Base-by-base conservation (phyloP, 1,284 basidiomycete genomes). In the Naganishia sp. region DNA sequence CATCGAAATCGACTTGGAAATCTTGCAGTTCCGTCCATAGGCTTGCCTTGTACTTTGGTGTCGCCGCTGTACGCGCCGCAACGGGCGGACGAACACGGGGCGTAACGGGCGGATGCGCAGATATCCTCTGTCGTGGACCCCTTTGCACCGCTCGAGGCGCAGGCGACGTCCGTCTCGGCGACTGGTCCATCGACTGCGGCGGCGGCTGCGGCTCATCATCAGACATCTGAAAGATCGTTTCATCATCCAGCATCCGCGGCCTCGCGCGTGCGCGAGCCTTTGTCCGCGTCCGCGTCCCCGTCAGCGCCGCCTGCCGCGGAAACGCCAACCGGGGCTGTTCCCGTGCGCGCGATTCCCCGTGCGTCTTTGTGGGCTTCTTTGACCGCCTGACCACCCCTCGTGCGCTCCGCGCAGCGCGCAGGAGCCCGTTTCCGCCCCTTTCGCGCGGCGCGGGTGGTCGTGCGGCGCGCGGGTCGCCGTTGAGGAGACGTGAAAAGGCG, bases 1-100 rank as follows among this genome's bases (percentile, higher is more conserved):
- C 76, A 18, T 74, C 75, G 63, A 79, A 80, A 64, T 79, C 77
- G 54, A 78, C 68, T 2, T 77, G 75, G 57, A 78, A 78, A 18
- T 72, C 70, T 28, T 78, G 77, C 52, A 79, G 73, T 55, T 78
- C 76, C 5, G 74, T 75, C 79, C 79, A 80, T 11, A 78, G 78
- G 50, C 75, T 66, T 18, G 60, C 60, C 16, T 53, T 63, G 10
- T 54, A 33, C n/a, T 48, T 48, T 28, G 28, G 31, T 2, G 50
- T 43, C 25, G 52, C 23, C 18, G 33, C 13, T n/a, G 33, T 5
- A 31, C 28, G 36, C 13, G 36, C 13, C 7, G 36, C 36, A 25
- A 18, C 11, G 10, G 28, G 13, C 21, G 23, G 43, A 36, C 13
- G 57, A 13, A n/a, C 57, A 33, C 57, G 45, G 11, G 54, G 54